Percentiles rank a stretch among this genome's conserved stretches.
phyloP scores from a whole-genome alignment of 495 filamentous ascomycete species.

The Tuber magnatum region DNA sequence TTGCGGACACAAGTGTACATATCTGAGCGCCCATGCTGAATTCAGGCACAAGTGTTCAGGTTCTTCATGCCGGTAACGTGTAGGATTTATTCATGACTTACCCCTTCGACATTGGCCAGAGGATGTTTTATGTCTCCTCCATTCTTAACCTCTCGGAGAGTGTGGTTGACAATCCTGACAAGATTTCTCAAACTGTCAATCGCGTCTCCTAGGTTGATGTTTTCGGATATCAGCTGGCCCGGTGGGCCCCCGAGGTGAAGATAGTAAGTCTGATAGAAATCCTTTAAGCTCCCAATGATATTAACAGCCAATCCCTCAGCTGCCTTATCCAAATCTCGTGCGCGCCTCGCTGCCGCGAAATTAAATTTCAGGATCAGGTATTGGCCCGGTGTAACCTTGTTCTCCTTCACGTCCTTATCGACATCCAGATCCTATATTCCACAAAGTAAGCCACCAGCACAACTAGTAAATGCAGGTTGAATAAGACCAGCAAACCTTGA shows the following conservation, averaged over 20 bases:
- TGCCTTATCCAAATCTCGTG: neutral
- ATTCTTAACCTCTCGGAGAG: neutral
- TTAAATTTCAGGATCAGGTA: conserved; percentile 12
- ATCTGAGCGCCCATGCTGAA: too few species aligned
- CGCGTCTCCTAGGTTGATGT: neutral
- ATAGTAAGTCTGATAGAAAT: conserved; percentile 4
- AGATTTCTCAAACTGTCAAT: conserved; percentile 5
- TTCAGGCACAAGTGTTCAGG: too few species aligned
- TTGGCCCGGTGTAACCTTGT: neutral
- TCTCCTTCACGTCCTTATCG: neutral
- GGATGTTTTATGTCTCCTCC: neutral
- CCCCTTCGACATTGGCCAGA: conserved; percentile 3
- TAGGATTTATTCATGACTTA: conserved; percentile 1
- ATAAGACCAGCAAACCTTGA: too few species aligned
- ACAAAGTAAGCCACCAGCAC: too few species aligned
- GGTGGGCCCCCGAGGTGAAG: neutral
- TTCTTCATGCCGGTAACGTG: neutral
- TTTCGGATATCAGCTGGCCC: neutral
- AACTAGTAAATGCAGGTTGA: too few species aligned
- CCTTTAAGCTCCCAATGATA: neutral
- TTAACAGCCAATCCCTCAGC: neutral
- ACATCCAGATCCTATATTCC: conserved; percentile 5
- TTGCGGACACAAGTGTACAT: too few species aligned
- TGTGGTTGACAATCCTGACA: neutral
- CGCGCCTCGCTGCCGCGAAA: neutral